Conservation (phyloP, 306 rosid genomes). For the Senna tora region DNA sequence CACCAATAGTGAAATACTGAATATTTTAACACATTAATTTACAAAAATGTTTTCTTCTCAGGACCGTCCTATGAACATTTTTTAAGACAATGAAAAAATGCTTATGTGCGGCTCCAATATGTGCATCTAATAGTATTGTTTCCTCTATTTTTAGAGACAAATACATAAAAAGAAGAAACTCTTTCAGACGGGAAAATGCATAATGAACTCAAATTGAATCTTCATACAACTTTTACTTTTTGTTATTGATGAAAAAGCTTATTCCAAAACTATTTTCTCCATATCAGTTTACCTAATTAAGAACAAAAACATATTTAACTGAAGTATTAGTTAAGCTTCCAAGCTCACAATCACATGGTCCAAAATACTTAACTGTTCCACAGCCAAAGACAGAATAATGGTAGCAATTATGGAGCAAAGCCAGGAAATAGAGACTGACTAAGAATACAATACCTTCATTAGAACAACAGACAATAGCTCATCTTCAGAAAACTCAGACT, state of each 20-base stretch:
- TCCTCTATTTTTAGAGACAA: background rate
- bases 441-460: slow-evolving; percentile 71
- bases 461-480: slow-evolving; percentile 86
- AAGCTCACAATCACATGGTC: background rate
- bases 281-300: background rate
- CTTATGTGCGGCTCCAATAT: background rate
- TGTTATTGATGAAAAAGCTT: background rate
- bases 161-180: background rate
- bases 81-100: background rate
- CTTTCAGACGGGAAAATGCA: background rate
- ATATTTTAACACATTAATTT: background rate
- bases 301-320: background rate
- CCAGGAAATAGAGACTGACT: background rate
- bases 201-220: background rate
- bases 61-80: background rate
- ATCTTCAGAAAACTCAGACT: slow-evolving; percentile 90
- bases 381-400: background rate
- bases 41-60: background rate
- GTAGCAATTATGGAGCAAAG: background rate
- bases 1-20: background rate
- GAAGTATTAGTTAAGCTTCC: background rate
- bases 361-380: background rate
- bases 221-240: background rate
- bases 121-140: background rate
- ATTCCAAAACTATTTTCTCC: background rate